Base-by-base conservation (phyloP, 2,329 filamentous ascomycete genomes). In the Colletotrichum lupini region DNA sequence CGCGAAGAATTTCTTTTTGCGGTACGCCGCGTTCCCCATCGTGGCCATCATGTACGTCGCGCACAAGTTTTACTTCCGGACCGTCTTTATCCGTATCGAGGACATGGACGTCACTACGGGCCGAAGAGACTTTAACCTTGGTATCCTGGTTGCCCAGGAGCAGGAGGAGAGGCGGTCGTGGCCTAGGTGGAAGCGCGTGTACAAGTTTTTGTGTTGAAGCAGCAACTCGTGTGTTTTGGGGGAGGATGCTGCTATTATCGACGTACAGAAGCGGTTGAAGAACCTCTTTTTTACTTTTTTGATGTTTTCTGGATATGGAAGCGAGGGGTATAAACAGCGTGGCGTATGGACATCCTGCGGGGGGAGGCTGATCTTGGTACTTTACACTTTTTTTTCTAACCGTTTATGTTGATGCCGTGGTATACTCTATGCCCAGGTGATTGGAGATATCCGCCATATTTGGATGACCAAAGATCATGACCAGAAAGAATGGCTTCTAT, bases 51-150 rank as follows among this genome's bases (percentile, higher is more conserved):
- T 92, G 81, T 97, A 94, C 81, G 57, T 94, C 12, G 86, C 82
- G 0, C 96, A 97, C 83, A 97, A 97, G 84, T 19, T 97, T 42
- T 93, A 87, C 82, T 94, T 90, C 80, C 87, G 87, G 69, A 97
- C 95, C 1, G 84, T 86, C 1, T 87, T 94, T 70, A 87, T 98
- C 56, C 86, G 88, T 22, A 83, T 89, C 42, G 86, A 88, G 63
- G 92, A 97, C 75, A 97, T 98, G 92, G 95, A 98, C 82, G 84
- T 98, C 75, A 90, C 93, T 73, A 97, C 95, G 0, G 96, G 96
- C 2, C 91, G 95, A 32, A 88, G 95, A 30, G 95, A 98, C 79
- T 89, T 98, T 71, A 95, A 98, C 80, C 84, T 98, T 57, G 90
- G 92, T 32, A 90, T 93, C 73, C 84, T 98, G 62, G 86, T 97